Evolutionary conservation across 768 basidiomycete genomes (phyloP).

Genomic region (Podaxis sp.): DNA sequence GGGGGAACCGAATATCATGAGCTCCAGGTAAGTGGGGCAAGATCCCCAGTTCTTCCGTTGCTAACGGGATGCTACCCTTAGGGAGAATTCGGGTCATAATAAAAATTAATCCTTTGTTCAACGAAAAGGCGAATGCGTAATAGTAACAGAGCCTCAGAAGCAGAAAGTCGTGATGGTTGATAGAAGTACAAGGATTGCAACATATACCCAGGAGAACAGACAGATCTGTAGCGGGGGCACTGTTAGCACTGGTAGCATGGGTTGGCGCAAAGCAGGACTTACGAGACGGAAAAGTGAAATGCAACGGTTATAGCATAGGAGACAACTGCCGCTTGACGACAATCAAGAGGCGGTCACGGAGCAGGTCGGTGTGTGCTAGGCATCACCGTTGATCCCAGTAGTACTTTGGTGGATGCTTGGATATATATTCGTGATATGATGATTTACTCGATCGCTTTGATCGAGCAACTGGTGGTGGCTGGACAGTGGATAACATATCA

Average conservation of each 20-base stretch:
- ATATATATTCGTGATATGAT: conserved; percentile 26
- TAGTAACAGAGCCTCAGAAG: neutral
- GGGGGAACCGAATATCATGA: no score
- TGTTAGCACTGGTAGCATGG: no score
- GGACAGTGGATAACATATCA: neutral
- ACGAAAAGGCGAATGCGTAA: neutral
- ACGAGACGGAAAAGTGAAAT: neutral
- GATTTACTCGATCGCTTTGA: conserved; percentile 20
- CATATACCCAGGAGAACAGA: neutral
- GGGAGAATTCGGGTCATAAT: neutral
- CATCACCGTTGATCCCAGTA: conserved; percentile 29
- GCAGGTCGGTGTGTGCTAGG: neutral
- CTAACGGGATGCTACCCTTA: neutral
- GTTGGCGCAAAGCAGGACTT: neutral
- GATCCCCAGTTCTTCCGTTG: no score
- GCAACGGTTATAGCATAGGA: neutral
- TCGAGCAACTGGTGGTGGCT: conserved; percentile 12
- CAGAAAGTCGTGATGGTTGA: neutral
- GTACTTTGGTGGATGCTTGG: conserved; percentile 30
- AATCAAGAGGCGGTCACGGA: neutral
- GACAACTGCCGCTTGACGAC: no score
- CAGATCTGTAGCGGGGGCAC: neutral
- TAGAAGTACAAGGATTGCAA: conserved; percentile 12
- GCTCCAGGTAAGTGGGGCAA: no score
- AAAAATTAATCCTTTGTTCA: neutral